A percentile compares a stretch with the other conserved stretches of the same genome.
phyloP scores from a whole-genome alignment of 1,284 basidiomycete genomes.

The Cutaneotrichosporon sp. region DNA sequence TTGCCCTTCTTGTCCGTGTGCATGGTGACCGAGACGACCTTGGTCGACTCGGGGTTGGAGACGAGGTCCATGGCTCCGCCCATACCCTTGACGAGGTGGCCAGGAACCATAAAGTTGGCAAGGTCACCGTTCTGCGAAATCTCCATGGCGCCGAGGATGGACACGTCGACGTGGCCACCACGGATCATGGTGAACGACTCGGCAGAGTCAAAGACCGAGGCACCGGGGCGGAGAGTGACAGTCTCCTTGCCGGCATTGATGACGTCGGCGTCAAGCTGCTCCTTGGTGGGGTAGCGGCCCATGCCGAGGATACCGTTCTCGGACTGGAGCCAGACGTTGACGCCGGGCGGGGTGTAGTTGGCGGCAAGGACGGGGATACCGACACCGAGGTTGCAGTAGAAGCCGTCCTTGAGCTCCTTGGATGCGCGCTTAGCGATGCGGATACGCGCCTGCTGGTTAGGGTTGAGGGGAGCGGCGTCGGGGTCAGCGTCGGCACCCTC shows the following conservation, averaged over 20 bases:
- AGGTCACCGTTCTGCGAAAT: conserved; percentile 90
- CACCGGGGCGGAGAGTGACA: conserved; percentile 85
- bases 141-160: conserved; percentile 88
- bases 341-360: conserved; percentile 71
- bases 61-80: conserved; percentile 96
- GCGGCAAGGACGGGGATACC: conserved; percentile 95
- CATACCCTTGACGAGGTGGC: conserved; percentile 86
- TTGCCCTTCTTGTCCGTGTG: conserved; percentile 82
- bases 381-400: conserved; percentile 69
- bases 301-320: conserved; percentile 95
- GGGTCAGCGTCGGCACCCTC: conserved; percentile 21
- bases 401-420: conserved; percentile 86
- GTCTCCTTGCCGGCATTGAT: conserved; percentile 98
- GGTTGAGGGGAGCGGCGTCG: conserved; percentile 21
- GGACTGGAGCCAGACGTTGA: conserved; percentile 88
- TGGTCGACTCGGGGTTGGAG: conserved; percentile 82
- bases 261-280: conserved; percentile 87
- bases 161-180: conserved; percentile 90
- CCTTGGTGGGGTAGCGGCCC: conserved; percentile 87
- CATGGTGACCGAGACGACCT: conserved; percentile 46
- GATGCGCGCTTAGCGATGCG: conserved; percentile 77
- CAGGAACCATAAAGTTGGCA: conserved; percentile 95
- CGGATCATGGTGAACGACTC: conserved; percentile 86
- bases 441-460: conserved; percentile 56
- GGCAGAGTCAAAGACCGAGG: conserved; percentile 72